Percentiles rank a stretch among this genome's conserved stretches.
Conservation (phyloP, 2,329 filamentous ascomycete species). For the Fusarium mundagurra region DNA sequence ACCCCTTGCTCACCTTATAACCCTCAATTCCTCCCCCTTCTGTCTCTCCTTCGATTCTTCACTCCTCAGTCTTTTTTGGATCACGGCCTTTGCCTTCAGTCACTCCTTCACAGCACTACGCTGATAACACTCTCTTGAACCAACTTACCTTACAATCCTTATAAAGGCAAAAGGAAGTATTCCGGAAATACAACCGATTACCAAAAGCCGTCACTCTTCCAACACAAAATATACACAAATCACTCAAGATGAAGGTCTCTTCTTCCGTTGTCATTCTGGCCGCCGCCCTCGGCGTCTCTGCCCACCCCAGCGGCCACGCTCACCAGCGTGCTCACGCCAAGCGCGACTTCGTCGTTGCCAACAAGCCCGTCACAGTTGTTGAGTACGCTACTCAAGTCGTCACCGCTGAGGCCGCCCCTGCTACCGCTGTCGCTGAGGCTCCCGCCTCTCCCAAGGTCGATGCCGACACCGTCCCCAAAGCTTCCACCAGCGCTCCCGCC, state of each 20-base stretch:
- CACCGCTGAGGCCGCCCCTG: neutral
- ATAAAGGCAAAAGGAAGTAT: constrained; percentile 38
- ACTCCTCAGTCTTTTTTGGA: constrained; percentile 29
- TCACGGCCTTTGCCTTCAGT: constrained; percentile 41
- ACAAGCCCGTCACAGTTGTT: constrained; percentile 46
- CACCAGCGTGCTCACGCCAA: constrained; percentile 50
- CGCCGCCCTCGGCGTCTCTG: constrained; percentile 54
- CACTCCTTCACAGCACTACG: constrained; percentile 41
- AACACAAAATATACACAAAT: constrained; percentile 6
- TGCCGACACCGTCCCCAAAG: constrained; percentile 7
- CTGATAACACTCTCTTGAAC: constrained; percentile 41
- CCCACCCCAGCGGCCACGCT: constrained; percentile 52
- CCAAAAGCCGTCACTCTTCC: constrained; percentile 17
- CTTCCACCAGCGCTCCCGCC: neutral
- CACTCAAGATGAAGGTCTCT: constrained; percentile 54
- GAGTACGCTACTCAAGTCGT: constrained; percentile 38
- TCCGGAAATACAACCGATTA: constrained; percentile 35
- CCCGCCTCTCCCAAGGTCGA: neutral
- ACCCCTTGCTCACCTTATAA: constrained; percentile 44
- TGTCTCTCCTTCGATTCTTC: constrained; percentile 8
- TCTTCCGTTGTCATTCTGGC: constrained; percentile 50
- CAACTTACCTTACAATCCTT: constrained; percentile 38
- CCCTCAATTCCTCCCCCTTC: constrained; percentile 39
- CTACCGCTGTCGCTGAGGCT: constrained; percentile 2
- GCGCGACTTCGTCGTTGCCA: constrained; percentile 48